Evolutionary conservation across 2,329 filamentous ascomycete species (phyloP).

Genomic region (Pseudogymnoascus sp.): DNA sequence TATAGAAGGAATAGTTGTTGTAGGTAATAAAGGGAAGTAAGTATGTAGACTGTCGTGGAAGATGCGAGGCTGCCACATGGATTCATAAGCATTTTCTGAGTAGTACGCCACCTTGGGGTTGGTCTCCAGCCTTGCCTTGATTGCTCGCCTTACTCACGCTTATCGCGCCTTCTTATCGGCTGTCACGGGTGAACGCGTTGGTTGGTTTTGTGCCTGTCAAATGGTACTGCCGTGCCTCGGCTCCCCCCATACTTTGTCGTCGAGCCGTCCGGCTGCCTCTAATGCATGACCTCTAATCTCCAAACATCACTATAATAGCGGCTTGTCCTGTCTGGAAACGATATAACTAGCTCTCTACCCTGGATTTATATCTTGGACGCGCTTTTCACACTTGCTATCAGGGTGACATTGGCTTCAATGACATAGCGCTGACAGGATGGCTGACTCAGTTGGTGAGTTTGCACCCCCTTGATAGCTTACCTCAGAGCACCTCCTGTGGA

Average conservation of each 20-base stretch:
- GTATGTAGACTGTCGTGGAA: background rate
- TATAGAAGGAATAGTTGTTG: background rate
- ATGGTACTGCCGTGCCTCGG: background rate
- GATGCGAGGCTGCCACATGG: background rate
- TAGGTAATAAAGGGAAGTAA: background rate
- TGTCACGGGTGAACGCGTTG: conserved; percentile 2
- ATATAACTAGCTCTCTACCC: conserved; percentile 1
- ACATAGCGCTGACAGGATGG: conserved; percentile 32
- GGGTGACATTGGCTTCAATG: conserved; percentile 2
- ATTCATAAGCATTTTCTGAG: conserved; percentile 5
- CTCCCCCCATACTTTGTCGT: conserved; percentile 7
- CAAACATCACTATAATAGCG: conserved; percentile 6
- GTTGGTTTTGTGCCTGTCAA: background rate
- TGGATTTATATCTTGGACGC: background rate
- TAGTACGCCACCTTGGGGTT: conserved; percentile 4
- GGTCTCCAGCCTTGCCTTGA: background rate
- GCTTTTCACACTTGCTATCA: background rate
- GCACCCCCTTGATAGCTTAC: background rate
- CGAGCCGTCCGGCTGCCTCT: background rate
- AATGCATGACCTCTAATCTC: conserved; percentile 1
- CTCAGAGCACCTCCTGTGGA: conserved; percentile 8
- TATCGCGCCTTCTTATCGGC: background rate
- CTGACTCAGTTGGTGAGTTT: conserved; percentile 43
- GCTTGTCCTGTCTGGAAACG: background rate
- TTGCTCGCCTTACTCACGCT: background rate